Conservation (phyloP, 1,284 basidiomycete species). For the Ganoderma boninense region DNA sequence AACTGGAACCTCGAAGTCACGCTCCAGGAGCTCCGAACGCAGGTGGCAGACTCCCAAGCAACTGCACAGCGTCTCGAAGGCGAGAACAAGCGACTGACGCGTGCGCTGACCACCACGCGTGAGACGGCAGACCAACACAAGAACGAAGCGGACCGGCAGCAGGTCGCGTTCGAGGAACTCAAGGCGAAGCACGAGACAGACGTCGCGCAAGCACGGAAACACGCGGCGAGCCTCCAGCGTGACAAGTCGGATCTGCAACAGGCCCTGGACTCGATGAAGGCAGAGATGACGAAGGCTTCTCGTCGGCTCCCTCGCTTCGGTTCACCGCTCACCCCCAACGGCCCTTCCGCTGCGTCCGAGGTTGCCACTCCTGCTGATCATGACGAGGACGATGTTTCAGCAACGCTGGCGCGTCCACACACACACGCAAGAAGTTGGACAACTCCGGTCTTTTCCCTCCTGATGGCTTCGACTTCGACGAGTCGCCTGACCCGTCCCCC, state of each 20-base stretch:
- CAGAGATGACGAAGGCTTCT: constrained; percentile 68
- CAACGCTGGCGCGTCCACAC: constrained; percentile 63
- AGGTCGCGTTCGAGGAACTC: constrained; percentile 73
- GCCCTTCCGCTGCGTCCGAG: constrained; percentile 50
- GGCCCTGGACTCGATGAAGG: constrained; percentile 78
- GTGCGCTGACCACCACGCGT: constrained; percentile 76
- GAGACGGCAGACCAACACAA: constrained; percentile 88
- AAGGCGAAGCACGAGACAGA: constrained; percentile 94
- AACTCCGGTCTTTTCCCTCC: constrained; percentile 63
- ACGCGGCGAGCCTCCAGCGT: constrained; percentile 86
- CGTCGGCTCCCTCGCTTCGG: constrained; percentile 70
- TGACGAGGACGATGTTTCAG: constrained; percentile 75
- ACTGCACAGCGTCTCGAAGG: constrained; percentile 77
- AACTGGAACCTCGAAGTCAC: constrained; percentile 98
- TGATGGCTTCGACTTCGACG: constrained; percentile 55
- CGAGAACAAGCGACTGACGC: constrained; percentile 85
- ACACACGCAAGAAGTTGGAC: constrained; percentile 67
- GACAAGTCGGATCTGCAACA: constrained; percentile 94
- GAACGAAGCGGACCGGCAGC: constrained; percentile 84
- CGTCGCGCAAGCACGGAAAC: constrained; percentile 88
- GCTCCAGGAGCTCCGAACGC: constrained; percentile 85
- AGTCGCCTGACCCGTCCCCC: constrained; percentile 74
- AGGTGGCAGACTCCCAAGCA: constrained; percentile 74
- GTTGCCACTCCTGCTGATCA: constrained; percentile 66
- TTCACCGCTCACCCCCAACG: constrained; percentile 73